Evolutionary conservation across 495 filamentous ascomycete genomes (phyloP), one percentile per base, ranked within the genome.

Genomic region (Neurospora sp.): DNA sequence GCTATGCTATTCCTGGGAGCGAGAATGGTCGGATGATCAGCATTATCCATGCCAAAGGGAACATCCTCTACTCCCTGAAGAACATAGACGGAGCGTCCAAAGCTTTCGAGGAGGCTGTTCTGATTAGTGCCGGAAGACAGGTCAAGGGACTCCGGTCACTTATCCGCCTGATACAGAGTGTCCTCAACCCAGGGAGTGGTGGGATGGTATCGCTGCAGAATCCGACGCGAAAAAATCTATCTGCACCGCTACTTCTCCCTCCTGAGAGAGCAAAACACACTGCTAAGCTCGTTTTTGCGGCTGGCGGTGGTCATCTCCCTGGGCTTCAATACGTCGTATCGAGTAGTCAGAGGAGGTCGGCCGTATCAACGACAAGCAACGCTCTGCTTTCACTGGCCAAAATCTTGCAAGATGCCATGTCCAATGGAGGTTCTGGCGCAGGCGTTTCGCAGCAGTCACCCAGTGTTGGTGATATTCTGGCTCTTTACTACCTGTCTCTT

Each of bases 371-470:
- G 4, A 97, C 94, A 4, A 98, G 95, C 82, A 99, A 99, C 79
- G 96, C 94, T 18, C 83, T 99, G 9, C 87, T 99, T 4, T 98
- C 95, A 1, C 84, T 99, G 68, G 96, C 96, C 35, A 99, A 99
- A 81, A 98, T 99, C 65, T 98, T 97, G 75, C 96, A 99, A 81
- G 96, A 99, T 83, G 91, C 94, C n/a, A 97, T 98, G 92, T 92
- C 93, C 8, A 94, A 89, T 73, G 89, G 90, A 40, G 89, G 88
- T 20, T 82, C 87, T 41, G 83, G 86, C 3, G 86, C 89, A 40
- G 85, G 86, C 44, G 84, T 90, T 48, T 84, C 90, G 12, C 84
- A 83, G 68, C 85, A 85, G 69, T 87, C 91, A 4, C 89, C 91
- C 48, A 91, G 93, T 3, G 94, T 98, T 8, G 90, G 94, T 40